phyloP scores from a whole-genome alignment of 164 flowering plant genomes.

The Liriodendron chinense region DNA sequence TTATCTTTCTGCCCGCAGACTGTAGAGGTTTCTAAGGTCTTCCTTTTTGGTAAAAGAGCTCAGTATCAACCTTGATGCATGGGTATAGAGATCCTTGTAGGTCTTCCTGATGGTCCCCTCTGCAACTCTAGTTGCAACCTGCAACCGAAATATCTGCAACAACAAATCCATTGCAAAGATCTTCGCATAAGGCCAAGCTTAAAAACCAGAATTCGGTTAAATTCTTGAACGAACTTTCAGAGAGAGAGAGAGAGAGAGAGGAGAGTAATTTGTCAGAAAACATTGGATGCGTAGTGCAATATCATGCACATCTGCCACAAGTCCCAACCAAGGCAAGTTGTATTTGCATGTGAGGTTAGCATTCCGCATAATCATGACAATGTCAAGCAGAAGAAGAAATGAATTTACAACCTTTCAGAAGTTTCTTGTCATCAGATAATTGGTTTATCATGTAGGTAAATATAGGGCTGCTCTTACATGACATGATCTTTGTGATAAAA shows the following conservation, averaged over 20 bases:
- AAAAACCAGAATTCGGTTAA: too few relatives aligned
- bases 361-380: too few relatives aligned
- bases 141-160: constrained; percentile 31
- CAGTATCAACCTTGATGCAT: constrained; percentile 34
- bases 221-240: too few relatives aligned
- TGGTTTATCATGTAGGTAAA: constrained; percentile 42
- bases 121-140: constrained; percentile 39
- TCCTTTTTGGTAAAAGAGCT: constrained; percentile 34
- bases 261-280: too few relatives aligned
- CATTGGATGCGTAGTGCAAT: not conserved
- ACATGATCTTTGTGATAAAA: not conserved
- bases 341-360: too few relatives aligned
- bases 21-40: constrained; percentile 34
- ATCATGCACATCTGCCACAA: too few relatives aligned
- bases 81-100: constrained; percentile 39
- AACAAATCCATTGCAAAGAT: not conserved
- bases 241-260: too few relatives aligned
- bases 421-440: constrained; percentile 37
- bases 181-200: not conserved
- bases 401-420: constrained; percentile 25
- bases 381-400: not conserved
- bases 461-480: constrained; percentile 36
- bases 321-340: too few relatives aligned
- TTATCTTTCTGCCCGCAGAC: constrained; percentile 4
- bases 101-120: constrained; percentile 45